A percentile compares a stretch with the other conserved stretches of the same genome.
Evolutionary conservation across 257 asterid species (phyloP).

Genomic region (Fraxinus quadrangulata): DNA sequence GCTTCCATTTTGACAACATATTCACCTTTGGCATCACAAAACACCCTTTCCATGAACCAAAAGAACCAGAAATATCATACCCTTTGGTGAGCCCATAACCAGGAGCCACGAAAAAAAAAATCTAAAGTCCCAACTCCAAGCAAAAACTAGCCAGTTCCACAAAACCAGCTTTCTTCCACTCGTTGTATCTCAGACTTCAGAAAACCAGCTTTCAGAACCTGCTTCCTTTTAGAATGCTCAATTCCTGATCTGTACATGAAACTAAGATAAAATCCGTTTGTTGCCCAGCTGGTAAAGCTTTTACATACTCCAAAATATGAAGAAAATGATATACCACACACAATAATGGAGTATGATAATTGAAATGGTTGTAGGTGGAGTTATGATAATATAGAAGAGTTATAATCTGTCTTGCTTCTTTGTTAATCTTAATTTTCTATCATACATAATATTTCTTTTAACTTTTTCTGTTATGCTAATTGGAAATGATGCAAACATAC

Average conservation of each 20-base stretch:
- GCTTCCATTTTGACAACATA: slow-evolving; percentile 50
- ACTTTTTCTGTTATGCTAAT: not conserved
- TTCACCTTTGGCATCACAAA: slow-evolving; percentile 60
- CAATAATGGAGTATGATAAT: not conserved
- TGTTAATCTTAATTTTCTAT: not conserved
- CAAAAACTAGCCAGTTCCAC: too few species aligned
- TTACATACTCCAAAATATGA: too few species aligned
- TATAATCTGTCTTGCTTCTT: not conserved
- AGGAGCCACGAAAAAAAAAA: too few species aligned
- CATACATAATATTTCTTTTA: not conserved
- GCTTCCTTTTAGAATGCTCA: too few species aligned
- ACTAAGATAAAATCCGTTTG: too few species aligned
- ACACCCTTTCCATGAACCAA: slow-evolving; percentile 79
- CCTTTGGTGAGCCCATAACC: slow-evolving; percentile 51
- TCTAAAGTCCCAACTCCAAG: too few species aligned
- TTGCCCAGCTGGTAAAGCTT: too few species aligned
- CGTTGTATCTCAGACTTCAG: too few species aligned
- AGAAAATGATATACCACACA: not conserved
- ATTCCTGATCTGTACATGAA: too few species aligned
- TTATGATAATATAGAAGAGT: too few species aligned
- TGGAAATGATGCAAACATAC: not conserved
- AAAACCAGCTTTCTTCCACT: too few species aligned
- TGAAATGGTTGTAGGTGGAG: not conserved
- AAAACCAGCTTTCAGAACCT: too few species aligned
- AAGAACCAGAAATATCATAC: slow-evolving; percentile 52